Evolutionary conservation across 495 filamentous ascomycete genomes (phyloP), one percentile per base, ranked within the genome.

Genomic region (Aspergillus cavernicola): DNA sequence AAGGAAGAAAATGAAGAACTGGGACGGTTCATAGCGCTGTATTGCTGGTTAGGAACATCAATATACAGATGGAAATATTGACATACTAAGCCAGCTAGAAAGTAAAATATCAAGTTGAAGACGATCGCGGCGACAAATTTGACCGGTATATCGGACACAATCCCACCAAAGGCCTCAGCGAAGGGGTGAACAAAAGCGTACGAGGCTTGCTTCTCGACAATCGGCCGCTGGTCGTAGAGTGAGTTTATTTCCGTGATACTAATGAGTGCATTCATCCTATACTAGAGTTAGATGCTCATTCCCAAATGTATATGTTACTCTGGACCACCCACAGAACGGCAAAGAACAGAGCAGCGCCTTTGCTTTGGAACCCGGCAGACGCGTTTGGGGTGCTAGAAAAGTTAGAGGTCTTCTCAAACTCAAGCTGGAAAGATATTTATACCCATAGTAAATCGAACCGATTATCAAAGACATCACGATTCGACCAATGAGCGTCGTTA

Each of bases 341-440:
- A 61, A 96, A 96, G 80, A 95, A 97, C 19, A 97, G 73, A 8
- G 93, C 78, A 49, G 88, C 88, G 16, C 88, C 90, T 56, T 89
- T 82, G 59, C 83, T 81, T 73, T 85, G 95, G 68, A 96, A 93
- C 3, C 69, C 82, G 77, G 53, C 71, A 56, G 47, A 85, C 82
- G 56, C 79, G 73, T 42, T 71, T 22, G 81, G 74, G 4, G 93
- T 82, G 22, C 73, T 76, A 54, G 70, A 74, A 20, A 78, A 55
- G 18, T 61, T 11, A 57, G 73, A 72, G 6, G 3, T n/a, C 19
- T 29, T n/a, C 19, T 78, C 69, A 10, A 79, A 57, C 10, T 66
- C 71, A 47, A 0, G 75, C 64, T n/a, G n/a, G n/a, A n/a, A n/a
- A 37, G 48, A 29, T 28, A 50, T 50, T 19, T 67, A 52, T 63